Percentiles rank a stretch among this genome's conserved stretches.
These are phyloP conservation scores for Hsuehochloa calcarea DNA, from an alignment of 176 grass and related monocot genomes.

Conservation along the genomic window DNA sequence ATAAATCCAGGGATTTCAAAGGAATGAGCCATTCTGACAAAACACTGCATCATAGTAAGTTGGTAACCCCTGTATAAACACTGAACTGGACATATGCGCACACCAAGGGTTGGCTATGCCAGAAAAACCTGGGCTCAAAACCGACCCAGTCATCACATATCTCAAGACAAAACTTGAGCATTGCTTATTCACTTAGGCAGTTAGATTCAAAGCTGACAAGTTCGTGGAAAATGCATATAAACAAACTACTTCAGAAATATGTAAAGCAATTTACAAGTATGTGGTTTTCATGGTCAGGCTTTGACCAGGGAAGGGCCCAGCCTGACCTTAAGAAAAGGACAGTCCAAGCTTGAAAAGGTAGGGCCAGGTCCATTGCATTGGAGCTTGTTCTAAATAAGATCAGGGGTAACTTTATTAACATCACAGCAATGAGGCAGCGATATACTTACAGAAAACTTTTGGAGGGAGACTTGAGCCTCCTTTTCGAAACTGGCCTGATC, in stretches of 20 bases:
- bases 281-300: neutral
- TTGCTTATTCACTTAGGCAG: neutral
- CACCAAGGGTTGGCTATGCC: neutral
- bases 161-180: neutral
- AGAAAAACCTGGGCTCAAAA: neutral
- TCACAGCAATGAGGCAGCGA: neutral
- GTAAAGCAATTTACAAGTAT: neutral
- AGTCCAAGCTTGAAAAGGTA: neutral
- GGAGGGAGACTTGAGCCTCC: slow-evolving; percentile 73
- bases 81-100: neutral
- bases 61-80: neutral
- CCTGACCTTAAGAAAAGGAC: neutral
- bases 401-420: neutral
- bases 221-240: neutral
- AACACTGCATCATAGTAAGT: neutral
- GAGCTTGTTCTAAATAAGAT: neutral
- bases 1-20: slow-evolving; percentile 3
- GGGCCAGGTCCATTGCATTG: neutral
- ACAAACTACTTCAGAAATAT: neutral
- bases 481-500: slow-evolving; percentile 58
- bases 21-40: neutral
- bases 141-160: neutral
- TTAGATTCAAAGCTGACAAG: neutral
- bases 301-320: neutral
- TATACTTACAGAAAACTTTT: slow-evolving; percentile 84